Evolutionary conservation across 2,329 filamentous ascomycete species (phyloP), one percentile per base, ranked within the genome.

Genomic region (Monosporascus ibericus): DNA sequence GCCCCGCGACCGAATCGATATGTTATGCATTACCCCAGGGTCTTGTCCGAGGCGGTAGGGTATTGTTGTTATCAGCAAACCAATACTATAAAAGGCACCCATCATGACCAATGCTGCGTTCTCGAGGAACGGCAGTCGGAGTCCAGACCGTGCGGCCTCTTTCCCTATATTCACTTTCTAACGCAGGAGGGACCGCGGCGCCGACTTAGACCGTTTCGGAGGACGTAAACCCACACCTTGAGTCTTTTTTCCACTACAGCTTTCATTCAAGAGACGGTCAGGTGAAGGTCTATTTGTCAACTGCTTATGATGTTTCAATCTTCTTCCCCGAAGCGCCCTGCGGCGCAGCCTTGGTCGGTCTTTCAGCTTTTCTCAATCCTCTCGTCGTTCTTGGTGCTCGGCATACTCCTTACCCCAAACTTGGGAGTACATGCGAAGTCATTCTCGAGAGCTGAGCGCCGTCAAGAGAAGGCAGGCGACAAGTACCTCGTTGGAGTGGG

Each of bases 401-500:
- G 65, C 39, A 34, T 68, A 20, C 58, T 72, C 44, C 59, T 66
- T 44, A 54, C 65, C 9, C 62, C 62, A 22, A 61, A 52, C 15
- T 25, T 49, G 6, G 50, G 52, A n/a, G 50, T 15, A 1, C 39
- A 60, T 24, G 39, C 54, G 49, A 56, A n/a, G 22, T 51, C 50
- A 36, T 50, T 36, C 44, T 54, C 56, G 36, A 58, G 57, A 38
- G 36, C 55, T 11, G 22, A 46, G 8, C 17, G 22, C 18, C 60
- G 60, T 53, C 61, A 53, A 36, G 58, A 57, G 50, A 54, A 53
- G 24, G 64, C 60, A 7, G 70, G 70, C 22, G 73, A 75, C 56
- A 66, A 69, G 51, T 81, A 79, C 54, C 67, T 81, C 3, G 55
- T 81, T 18, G 78, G 78, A 3, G 75, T 75, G 14, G 78, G 78